Evolutionary conservation across 1,284 basidiomycete species (phyloP).

Genomic region (Ceratobasidium sp.): DNA sequence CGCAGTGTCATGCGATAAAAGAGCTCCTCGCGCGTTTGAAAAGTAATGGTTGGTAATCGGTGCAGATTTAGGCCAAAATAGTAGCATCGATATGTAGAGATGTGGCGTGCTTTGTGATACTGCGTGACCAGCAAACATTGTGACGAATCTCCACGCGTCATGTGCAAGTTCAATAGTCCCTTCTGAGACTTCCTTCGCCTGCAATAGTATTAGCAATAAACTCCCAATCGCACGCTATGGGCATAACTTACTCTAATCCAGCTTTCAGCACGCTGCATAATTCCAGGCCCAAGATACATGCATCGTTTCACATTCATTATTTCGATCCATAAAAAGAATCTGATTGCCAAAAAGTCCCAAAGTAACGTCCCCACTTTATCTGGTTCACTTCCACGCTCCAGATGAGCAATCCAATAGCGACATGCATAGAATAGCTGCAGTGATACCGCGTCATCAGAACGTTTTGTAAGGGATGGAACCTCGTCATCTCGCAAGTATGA

Average conservation of each 20-base stretch:
- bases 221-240: background rate
- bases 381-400: background rate
- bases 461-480: background rate
- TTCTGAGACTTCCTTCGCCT: background rate
- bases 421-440: no score
- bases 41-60: no score
- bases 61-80: background rate
- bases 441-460: background rate
- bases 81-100: constrained; percentile 1
- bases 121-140: background rate
- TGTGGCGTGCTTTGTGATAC: background rate
- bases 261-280: no score
- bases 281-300: background rate
- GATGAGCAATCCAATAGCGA: no score
- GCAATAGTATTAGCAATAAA: background rate
- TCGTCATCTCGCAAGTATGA: background rate
- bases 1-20: no score
- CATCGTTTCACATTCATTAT: constrained; percentile 1
- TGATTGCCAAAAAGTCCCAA: background rate
- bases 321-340: constrained; percentile 11
- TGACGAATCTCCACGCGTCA: background rate
- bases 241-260: background rate
- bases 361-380: background rate
- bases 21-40: no score
- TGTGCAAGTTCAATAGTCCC: background rate